Percentiles rank a stretch among this genome's conserved stretches.
Conservation (phyloP, 176 grass and related monocot species). For the Pontederia paniculata region DNA sequence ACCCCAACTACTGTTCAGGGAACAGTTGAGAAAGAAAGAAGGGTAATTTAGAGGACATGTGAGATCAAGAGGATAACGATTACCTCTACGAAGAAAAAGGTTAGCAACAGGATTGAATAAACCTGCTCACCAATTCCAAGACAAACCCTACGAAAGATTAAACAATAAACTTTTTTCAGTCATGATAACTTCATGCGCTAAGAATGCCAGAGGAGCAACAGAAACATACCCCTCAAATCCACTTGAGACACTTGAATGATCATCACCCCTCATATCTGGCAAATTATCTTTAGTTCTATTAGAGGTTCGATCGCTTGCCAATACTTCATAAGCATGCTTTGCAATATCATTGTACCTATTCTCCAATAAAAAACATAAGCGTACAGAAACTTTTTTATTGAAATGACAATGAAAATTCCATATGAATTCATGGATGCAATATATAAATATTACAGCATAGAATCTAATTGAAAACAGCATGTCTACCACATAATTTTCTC, state of each 20-base stretch:
- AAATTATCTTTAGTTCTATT: slow-evolving; percentile 25
- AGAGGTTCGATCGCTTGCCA: slow-evolving; percentile 40
- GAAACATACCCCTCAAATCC: slow-evolving; percentile 71
- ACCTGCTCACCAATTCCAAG: slow-evolving; percentile 81
- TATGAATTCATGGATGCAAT: no score
- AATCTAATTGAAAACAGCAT: no score
- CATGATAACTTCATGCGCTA: neutral
- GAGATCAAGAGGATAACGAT: slow-evolving; percentile 6
- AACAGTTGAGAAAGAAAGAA: neutral
- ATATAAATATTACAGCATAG: no score
- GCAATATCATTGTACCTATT: slow-evolving; percentile 89
- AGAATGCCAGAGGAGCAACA: slow-evolving; percentile 1
- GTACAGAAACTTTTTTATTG: no score
- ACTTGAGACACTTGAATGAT: slow-evolving; percentile 18
- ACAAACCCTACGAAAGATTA: slow-evolving; percentile 38
- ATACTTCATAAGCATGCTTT: slow-evolving; percentile 83
- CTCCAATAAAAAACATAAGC: slow-evolving; percentile 26
- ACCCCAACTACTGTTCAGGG: slow-evolving; percentile 4
- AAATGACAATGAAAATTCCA: no score
- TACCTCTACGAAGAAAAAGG: slow-evolving; percentile 98
- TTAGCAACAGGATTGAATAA: slow-evolving; percentile 73
- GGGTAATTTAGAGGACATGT: neutral
- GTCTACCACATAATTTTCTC: no score
- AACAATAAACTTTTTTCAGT: neutral
- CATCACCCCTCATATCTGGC: slow-evolving; percentile 24